Evolutionary conservation across 176 grass and related monocot species (phyloP), one percentile per base, ranked within the genome.

Genomic region (Aegilops longissima): DNA sequence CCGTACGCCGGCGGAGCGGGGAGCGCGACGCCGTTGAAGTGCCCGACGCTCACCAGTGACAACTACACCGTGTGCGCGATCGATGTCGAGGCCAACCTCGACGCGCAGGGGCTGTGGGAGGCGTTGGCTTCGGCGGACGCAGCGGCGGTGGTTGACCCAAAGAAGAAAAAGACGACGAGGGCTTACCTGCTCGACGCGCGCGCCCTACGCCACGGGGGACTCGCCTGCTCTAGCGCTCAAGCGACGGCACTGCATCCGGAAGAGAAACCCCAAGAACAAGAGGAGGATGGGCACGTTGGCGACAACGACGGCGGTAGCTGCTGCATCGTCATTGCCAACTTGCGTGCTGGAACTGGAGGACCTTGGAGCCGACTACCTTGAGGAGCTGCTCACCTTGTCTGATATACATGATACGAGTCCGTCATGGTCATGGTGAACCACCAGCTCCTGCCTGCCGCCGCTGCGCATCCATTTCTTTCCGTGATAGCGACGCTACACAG

Each of bases 321-420:
- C 33, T 16, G 11, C 73, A 24, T 76, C 61, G 62, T 11, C 73
- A 4, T 56, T 17, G 40, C 7, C 42, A 42, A 76, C 79, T 18
- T 61, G 24, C 85, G 85, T 80, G 36, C 12, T 86, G 25, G 85
- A 86, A 20, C 54, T 86, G 8, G 85, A 73, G 52, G 85, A 86
- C 35, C 85, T 87, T 16, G 85, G 85, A 63, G 27, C 54, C 1
- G 85, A 87, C 8, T 87, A 80, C 77, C 59, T 87, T 27, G 85
- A 87, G 27, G 77, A 87, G 38, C 54, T 87, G 13, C 85, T 87
- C 21, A 71, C 78, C 3, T 14, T 81, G 35, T 86, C 77, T 0
- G 42, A 80, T 71, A 24, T 76, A 1, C 47, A 75, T 76, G 9
- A 1, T 25, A 30, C 18, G 71, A 40, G 14, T 47, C 12, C 13